Evolutionary conservation across 73 alveolate genomes (phyloP).

Genomic region (Stentor coeruleus): DNA sequence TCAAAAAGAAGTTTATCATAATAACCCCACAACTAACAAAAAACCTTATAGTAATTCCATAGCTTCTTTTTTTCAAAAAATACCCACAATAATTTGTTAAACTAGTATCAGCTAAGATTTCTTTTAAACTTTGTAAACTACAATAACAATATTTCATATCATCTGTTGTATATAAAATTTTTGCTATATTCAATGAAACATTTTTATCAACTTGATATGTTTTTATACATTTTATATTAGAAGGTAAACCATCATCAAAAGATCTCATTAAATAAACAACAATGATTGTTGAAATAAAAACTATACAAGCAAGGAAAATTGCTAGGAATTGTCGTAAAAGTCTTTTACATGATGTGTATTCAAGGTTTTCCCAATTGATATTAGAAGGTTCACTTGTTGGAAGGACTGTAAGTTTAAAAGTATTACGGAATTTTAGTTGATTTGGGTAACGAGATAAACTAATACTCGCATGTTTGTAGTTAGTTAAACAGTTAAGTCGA

Average conservation of each 20-base stretch:
- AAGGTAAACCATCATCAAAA: neutral
- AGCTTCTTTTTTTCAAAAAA: neutral
- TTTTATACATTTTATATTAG: neutral
- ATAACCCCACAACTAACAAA: neutral
- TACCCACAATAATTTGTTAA: neutral
- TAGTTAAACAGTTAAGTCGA: neutral
- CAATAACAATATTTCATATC: neutral
- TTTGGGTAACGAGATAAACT: neutral
- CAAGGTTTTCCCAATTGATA: conserved; percentile 18
- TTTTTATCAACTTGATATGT: neutral
- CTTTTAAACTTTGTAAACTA: neutral
- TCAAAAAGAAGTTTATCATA: neutral
- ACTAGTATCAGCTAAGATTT: neutral
- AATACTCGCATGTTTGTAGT: neutral
- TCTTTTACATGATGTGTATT: neutral
- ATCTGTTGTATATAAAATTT: neutral
- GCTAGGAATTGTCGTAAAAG: neutral
- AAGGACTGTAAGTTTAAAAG: neutral
- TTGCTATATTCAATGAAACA: neutral
- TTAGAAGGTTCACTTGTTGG: neutral
- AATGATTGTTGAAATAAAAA: neutral
- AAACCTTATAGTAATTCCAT: neutral
- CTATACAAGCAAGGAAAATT: neutral
- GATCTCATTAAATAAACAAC: neutral
- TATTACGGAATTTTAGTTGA: neutral